Base-by-base conservation (phyloP, 768 basidiomycete genomes). In the Termitomyces sp. region DNA sequence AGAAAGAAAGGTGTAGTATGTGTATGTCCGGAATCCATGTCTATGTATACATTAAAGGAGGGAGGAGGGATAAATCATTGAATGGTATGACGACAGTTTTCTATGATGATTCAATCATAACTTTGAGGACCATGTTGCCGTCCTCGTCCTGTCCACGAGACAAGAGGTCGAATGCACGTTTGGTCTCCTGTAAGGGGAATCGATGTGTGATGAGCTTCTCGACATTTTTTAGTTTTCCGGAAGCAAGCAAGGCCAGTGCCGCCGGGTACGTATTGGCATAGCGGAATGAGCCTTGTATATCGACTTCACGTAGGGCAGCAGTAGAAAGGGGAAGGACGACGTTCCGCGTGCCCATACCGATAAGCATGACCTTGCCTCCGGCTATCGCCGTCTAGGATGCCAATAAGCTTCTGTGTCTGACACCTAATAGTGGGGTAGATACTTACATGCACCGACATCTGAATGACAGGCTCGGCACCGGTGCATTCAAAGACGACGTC, bases 401-500 rank as follows among this genome's bases (percentile, higher is more conserved):
- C 39, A 64, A 62, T 63, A 33, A 65, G 57, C 60, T 48, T 44
- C 51, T 50, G 65, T 61, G 57, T 50, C 55, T 38, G 33, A 9
- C 11, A 28, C 18, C 50, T 35, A n/a, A 16, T 36, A 28, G 18
- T 48, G 33, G 48, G 13, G n/a, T 33, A 22, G 9, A 59, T 33
- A 82, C 93, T 81, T 77, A 95, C 93, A 76, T 91, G 86, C 63
- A 96, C 82, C 55, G 91, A 89, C 86, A 92, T 88, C 71, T 96
- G 94, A 70, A 96, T 93, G 70, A 91, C 93, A 39, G 86, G 81
- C 73, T 96, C 94, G 2, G 93, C 94, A 63, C 96, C 96, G 13
- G 94, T 95, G 75, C 96, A 98, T 74, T 98, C 96, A 69, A 96
- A 92, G 53, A 98, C 89, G 69, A 92, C 80, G 73, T 97, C 94